Base-by-base conservation (phyloP, 176 grass and related monocot species). In the Phragmites australis region DNA sequence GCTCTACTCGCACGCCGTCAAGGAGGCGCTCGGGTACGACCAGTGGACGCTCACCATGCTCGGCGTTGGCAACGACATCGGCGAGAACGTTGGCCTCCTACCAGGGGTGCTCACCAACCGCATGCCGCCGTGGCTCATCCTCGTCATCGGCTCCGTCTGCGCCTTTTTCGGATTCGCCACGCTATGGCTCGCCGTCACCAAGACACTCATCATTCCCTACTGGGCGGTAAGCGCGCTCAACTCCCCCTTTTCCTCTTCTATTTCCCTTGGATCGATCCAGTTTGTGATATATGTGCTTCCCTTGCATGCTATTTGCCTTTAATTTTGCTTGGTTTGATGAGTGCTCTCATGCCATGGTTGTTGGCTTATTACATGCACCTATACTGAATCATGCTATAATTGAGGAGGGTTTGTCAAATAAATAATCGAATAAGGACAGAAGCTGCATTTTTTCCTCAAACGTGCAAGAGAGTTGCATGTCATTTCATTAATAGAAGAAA, bases 21-120 rank as follows among this genome's bases (percentile, higher is more conserved):
- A 91, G 77, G 72, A 77, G 50, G 92, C 86, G 9, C 81, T 99
- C 6, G 88, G 88, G 3, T 91, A 91, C 90, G 71, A 81, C 78
- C 92, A 99, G 86, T 80, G 70, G 32, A 75, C 77, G 61, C 88
- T 95, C 37, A 99, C 92, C 74, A 79, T 99, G 88, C 90, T 99
- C 46, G 96, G 96, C 49, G 96, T 99, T 14, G 92, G 88, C 77
- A 98, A 94, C 66, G 92, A 98, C 88, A 43, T 93, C 26, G 92
- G 96, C 61, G 92, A 99, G 86, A 99, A 93, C 87, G 91, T 95
- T 1, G 92, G 92, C 2, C 80, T 99, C 23, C 12, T 99, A 23
- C 81, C 92, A 0, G 96, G 96, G 14, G 59, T 99, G 74, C 74
- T 91, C 47, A 87, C 90, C 88, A 95, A 91, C 84, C 81, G 86